Evolutionary conservation across 176 grass and related monocot genomes (phyloP).

Genomic region (Coix lacrymajobi): DNA sequence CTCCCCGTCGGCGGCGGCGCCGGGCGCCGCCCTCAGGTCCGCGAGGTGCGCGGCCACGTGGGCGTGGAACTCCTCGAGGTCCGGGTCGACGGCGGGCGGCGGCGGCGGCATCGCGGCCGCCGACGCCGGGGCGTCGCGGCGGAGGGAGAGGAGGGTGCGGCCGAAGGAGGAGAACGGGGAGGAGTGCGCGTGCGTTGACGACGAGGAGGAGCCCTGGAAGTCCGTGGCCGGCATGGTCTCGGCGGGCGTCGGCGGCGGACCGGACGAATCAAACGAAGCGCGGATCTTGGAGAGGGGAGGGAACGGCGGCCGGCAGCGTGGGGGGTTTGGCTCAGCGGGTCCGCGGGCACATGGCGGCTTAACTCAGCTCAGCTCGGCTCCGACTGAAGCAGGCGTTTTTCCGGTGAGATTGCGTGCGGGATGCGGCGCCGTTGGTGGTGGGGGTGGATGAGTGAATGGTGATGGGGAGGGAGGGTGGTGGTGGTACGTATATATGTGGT

Average conservation of each 20-base stretch:
- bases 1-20: background rate
- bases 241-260: background rate
- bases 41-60: conserved; percentile 46
- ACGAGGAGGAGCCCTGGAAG: conserved; percentile 48
- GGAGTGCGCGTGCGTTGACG: conserved; percentile 25
- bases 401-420: background rate
- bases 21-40: background rate
- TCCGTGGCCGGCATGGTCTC: conserved; percentile 81
- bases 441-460: background rate
- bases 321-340: background rate
- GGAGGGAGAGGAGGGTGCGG: conserved; percentile 57
- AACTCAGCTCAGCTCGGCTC: background rate
- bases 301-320: background rate
- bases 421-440: background rate
- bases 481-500: background rate
- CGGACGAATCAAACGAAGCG: background rate
- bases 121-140: conserved; percentile 42
- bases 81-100: conserved; percentile 16
- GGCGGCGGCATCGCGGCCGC: conserved; percentile 1
- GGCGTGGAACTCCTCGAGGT: conserved; percentile 72
- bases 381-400: background rate
- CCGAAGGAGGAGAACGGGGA: conserved; percentile 64
- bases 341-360: background rate
- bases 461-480: background rate
- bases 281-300: background rate